Evolutionary conservation across 2,329 filamentous ascomycete species (phyloP), one percentile per base, ranked within the genome.

Genomic region (Ustilaginoidea virens): DNA sequence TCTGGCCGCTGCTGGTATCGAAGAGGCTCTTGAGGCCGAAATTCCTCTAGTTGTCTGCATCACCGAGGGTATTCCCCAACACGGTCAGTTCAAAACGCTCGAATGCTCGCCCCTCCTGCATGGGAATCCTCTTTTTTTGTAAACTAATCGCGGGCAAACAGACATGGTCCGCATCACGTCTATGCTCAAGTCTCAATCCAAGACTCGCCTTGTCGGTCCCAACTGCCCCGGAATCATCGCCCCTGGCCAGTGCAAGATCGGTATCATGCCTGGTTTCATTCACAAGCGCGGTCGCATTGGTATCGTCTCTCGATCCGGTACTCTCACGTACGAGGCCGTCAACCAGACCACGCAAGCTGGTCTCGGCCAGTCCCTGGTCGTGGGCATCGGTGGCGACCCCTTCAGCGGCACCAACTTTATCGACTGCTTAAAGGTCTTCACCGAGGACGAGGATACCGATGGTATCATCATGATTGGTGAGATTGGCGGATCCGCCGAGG

Each of bases 381-480:
- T 98, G 48, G 90, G 90, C 52, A 96, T 98, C 48, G 90, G 90
- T 40, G 90, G 90, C 63, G 90, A 98, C 63, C 90, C 90, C 47
- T 98, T 98, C 71, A 87, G 80, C 49, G 90, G 90, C 47, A 96
- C 90, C 61, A 96, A 93, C 74, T 98, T 96, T 69, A 96, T 98
- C 61, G 90, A 98, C 72, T 94, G 87, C 70, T 70, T 98, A 46
- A 80, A 82, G 53, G 83, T 96, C 53, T 98, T 98, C 74, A 74
- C 93, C 47, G 69, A 92, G 58, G 90, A 98, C 57, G 70, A 79
- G 55, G 83, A 93, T 65, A 98, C 90, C 22, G 90, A 98, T 54
- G 90, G 90, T 53, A 94, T 98, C 63, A 94, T 98, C 66, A 94
- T 98, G 90, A 96, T 98, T 56, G 90, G 90, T 53, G 90, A 96